Evolutionary conservation across 2,329 filamentous ascomycete species (phyloP).

Genomic region (Raffaelea deltoideospora): DNA sequence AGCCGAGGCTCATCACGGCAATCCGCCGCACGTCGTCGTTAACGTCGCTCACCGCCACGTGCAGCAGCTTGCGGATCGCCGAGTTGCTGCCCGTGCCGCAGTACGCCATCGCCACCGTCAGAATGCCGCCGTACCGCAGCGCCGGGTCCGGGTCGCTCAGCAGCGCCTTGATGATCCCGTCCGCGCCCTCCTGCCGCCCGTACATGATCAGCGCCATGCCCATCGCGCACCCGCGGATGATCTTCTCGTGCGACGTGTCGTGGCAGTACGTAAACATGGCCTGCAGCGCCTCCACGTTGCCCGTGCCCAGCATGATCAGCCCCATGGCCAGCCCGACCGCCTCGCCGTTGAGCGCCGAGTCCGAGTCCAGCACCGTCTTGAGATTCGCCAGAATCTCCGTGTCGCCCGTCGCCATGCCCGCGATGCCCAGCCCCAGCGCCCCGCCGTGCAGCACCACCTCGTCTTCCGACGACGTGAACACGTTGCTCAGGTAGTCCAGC

Average conservation of each 20-base stretch:
- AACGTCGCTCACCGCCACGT: constrained; percentile 93
- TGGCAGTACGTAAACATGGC: constrained; percentile 98
- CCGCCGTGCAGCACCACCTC: constrained; percentile 97
- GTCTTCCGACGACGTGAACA: constrained; percentile 63
- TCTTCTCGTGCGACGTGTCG: constrained; percentile 98
- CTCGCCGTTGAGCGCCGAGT: constrained; percentile 93
- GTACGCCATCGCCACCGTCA: constrained; percentile 96
- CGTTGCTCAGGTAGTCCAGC: constrained; percentile 59
- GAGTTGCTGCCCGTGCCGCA: constrained; percentile 98
- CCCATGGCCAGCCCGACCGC: constrained; percentile 94
- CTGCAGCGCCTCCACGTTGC: constrained; percentile 81
- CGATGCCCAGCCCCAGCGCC: constrained; percentile 86
- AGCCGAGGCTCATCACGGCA: constrained; percentile 93
- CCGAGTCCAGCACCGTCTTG: constrained; percentile 74
- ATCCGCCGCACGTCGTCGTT: constrained; percentile 94
- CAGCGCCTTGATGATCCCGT: constrained; percentile 85
- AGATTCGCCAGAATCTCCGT: constrained; percentile 84
- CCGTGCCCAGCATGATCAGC: constrained; percentile 96
- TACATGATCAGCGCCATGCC: constrained; percentile 99
- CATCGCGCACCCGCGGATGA: constrained; percentile 84
- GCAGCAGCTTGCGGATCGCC: constrained; percentile 86
- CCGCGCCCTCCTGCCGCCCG: constrained; percentile 82
- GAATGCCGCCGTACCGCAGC: constrained; percentile 89
- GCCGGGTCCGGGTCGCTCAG: constrained; percentile 88
- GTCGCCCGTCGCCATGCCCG: constrained; percentile 91